Percentiles rank a stretch among this genome's conserved stretches.
phyloP scores from a whole-genome alignment of 2,329 filamentous ascomycete species.

The Aspergillus tamarii region DNA sequence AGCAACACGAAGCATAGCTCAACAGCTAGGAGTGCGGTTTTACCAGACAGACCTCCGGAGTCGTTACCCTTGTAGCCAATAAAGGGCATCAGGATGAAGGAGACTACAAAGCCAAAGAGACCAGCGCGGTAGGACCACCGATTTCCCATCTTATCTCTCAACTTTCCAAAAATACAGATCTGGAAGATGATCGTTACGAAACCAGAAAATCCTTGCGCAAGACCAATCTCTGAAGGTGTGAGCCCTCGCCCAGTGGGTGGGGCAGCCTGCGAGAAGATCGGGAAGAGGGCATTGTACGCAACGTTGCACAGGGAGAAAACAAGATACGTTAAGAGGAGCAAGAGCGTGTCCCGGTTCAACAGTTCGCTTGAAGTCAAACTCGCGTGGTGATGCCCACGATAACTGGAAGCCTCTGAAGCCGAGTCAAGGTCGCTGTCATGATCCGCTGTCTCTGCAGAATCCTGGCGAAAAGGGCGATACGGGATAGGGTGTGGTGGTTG shows the following conservation, averaged over 20 bases:
- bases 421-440: constrained; percentile 49
- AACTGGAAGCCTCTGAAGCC: constrained; percentile 45
- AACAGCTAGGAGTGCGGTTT: constrained; percentile 72
- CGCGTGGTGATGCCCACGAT: constrained; percentile 45
- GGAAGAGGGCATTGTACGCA: constrained; percentile 92
- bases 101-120: constrained; percentile 76
- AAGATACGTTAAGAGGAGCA: constrained; percentile 82
- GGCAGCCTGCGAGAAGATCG: constrained; percentile 80
- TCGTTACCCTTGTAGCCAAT: constrained; percentile 73
- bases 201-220: constrained; percentile 83
- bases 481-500: constrained; percentile 36
- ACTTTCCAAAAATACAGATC: constrained; percentile 76
- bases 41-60: constrained; percentile 62
- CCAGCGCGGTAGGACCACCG: constrained; percentile 79
- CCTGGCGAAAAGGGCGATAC: constrained; percentile 32
- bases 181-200: constrained; percentile 88
- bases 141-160: constrained; percentile 82
- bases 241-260: constrained; percentile 77
- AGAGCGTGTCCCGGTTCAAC: constrained; percentile 77
- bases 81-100: constrained; percentile 87
- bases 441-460: constrained; percentile 32
- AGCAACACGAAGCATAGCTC: constrained; percentile 82
- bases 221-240: constrained; percentile 77
- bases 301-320: constrained; percentile 95
- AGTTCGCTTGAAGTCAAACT: constrained; percentile 62